Evolutionary conservation across 2,329 filamentous ascomycete genomes (phyloP).

Genomic region (Alternaria sp.): DNA sequence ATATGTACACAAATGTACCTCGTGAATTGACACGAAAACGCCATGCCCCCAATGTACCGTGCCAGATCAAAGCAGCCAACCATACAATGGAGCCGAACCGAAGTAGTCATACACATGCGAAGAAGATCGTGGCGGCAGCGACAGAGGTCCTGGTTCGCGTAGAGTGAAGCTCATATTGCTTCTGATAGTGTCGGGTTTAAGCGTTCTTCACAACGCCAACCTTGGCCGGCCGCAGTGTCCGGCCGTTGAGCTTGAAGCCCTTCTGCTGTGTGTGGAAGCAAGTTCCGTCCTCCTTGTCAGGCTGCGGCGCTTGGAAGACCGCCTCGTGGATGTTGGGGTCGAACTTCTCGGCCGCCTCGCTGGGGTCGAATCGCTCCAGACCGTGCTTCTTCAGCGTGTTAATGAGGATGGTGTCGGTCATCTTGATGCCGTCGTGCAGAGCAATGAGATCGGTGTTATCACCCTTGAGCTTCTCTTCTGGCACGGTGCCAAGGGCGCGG

Average conservation of each 20-base stretch:
- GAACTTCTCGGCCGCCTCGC: constrained; percentile 77
- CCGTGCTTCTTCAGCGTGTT: constrained; percentile 92
- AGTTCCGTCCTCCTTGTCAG: constrained; percentile 85
- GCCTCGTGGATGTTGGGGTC: constrained; percentile 97
- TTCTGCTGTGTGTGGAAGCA: constrained; percentile 95
- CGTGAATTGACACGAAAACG: constrained; percentile 18
- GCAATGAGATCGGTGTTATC: constrained; percentile 76
- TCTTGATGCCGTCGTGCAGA: constrained; percentile 88
- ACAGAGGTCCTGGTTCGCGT: neutral
- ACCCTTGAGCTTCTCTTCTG: constrained; percentile 71
- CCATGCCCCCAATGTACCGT: constrained; percentile 24
- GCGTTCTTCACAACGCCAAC: constrained; percentile 93
- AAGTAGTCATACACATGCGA: constrained; percentile 32
- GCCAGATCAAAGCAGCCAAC: constrained; percentile 7
- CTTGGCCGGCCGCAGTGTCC: constrained; percentile 89
- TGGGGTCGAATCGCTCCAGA: constrained; percentile 84
- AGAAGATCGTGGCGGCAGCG: neutral
- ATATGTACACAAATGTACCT: constrained; percentile 33
- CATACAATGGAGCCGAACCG: constrained; percentile 16
- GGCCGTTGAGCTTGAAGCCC: constrained; percentile 91
- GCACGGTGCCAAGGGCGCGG: constrained; percentile 82
- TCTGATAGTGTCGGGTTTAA: constrained; percentile 29
- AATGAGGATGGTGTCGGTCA: constrained; percentile 92
- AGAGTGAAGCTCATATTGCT: neutral
- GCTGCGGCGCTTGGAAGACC: constrained; percentile 88